Conservation (phyloP, 805 yeast species). For the Torulaspora maleeae region DNA sequence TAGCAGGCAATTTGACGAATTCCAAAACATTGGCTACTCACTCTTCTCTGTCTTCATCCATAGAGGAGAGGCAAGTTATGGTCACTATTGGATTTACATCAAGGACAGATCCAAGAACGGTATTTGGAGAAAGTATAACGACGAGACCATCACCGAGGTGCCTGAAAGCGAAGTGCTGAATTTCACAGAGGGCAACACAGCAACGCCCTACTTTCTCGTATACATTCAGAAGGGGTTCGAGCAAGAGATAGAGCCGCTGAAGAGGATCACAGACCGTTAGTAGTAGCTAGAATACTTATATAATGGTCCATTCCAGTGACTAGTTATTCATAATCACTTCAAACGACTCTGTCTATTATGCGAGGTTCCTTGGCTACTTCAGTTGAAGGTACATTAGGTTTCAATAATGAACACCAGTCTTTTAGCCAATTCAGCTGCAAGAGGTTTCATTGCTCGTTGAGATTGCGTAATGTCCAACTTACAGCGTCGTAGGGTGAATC, state of each 20-base stretch:
- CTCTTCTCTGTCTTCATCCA: constrained; percentile 92
- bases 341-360: not conserved
- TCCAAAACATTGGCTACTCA: constrained; percentile 65
- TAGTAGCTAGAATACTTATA: not conserved
- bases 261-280: constrained; percentile 39
- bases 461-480: constrained; percentile 47
- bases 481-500: constrained; percentile 72
- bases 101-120: constrained; percentile 58
- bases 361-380: not conserved
- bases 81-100: constrained; percentile 96
- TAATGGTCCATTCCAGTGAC: not conserved
- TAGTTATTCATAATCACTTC: not conserved
- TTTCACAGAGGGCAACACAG: constrained; percentile 64
- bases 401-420: too few species aligned
- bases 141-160: constrained; percentile 88
- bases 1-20: constrained; percentile 54
- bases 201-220: constrained; percentile 90
- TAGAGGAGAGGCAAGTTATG: constrained; percentile 92
- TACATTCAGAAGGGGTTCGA: constrained; percentile 64
- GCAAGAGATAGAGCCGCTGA: constrained; percentile 59
- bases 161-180: constrained; percentile 59
- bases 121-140: constrained; percentile 85
- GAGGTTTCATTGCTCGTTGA: not conserved
- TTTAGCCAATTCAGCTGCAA: too few species aligned
- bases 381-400: too few species aligned